Base-by-base conservation (phyloP, 768 basidiomycete species). In the Solioccasus polychromus region DNA sequence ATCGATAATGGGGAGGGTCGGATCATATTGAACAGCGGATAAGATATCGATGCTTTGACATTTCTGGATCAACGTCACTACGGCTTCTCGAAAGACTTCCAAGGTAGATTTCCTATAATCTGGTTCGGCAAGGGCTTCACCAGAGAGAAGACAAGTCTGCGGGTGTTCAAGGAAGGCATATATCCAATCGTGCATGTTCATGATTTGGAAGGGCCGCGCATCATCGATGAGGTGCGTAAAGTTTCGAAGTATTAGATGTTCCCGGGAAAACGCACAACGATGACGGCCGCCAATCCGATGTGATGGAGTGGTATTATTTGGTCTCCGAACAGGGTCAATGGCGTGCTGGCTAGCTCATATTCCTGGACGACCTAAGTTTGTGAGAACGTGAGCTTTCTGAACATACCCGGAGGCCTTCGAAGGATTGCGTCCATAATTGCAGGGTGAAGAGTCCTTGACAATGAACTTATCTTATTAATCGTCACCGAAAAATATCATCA, bases 161-260 rank as follows among this genome's bases (percentile, higher is more conserved):
- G n/a, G 7, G 42, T 35, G 42, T 5, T 37, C 48, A 20, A 49
- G 35, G 15, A 49, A 45, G 24, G 48, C 48, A 35, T 38, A 47
- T 15, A 49, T 39, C 26, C 47, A 47, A 28, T 49, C 48, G 15
- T 45, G 48, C 9, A 37, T 44, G 36, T 49, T 45, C 5, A 45
- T 49, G 10, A 38, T 36, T 35, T 49, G 42, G 42, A 43, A 48
- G 24, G 35, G 34, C 17, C 42, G 42, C 18, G 42, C 34, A 19
- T 43, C 20, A 19, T 43, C 42, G 34, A 43, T 35, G 34, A 43
- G 42, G n/a, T 43, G 42, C 8, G 42, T 35, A 10, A 43, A 43
- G 25, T 43, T 43, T 11, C 42, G 42, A 18, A 43, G n/a, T n/a
- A n/a, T n/a, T n/a, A n/a, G n/a, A 23, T 41, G 40, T 34, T 43